These are phyloP conservation scores for Otatea glauca DNA, from an alignment of 176 grass and related monocot species.

Conservation along the genomic window DNA sequence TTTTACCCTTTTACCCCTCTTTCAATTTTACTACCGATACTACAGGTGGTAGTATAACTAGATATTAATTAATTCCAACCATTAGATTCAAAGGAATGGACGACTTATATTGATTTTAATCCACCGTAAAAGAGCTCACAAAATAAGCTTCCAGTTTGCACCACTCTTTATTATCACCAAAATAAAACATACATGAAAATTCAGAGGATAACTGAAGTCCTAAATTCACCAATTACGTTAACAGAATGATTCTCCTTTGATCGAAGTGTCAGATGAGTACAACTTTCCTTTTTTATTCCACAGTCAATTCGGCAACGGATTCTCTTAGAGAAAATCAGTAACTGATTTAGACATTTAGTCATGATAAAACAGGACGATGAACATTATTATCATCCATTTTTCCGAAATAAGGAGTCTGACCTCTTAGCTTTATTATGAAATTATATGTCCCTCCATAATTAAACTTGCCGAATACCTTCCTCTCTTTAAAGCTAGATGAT, in stretches of 20 bases:
- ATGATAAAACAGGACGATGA: not conserved
- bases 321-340: not conserved
- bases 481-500: not conserved
- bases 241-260: slow-evolving; percentile 18
- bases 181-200: not conserved
- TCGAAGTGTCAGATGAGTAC: not conserved
- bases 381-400: not conserved
- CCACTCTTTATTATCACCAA: not conserved
- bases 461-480: not conserved
- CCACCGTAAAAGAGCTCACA: too few relatives aligned
- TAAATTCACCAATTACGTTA: not conserved
- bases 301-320: not conserved
- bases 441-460: not conserved
- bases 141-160: not conserved
- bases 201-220: not conserved
- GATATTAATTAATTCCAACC: too few relatives aligned
- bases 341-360: slow-evolving; percentile 2
- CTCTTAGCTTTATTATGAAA: not conserved
- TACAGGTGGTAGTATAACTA: too few relatives aligned
- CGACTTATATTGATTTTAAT: too few relatives aligned
- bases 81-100: too few relatives aligned
- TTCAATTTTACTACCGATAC: too few relatives aligned
- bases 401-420: not conserved
- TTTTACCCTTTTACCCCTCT: too few relatives aligned
- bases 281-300: slow-evolving; percentile 23